Evolutionary conservation across 164 flowering plant species (phyloP).

Genomic region (Vitis rupestris): DNA sequence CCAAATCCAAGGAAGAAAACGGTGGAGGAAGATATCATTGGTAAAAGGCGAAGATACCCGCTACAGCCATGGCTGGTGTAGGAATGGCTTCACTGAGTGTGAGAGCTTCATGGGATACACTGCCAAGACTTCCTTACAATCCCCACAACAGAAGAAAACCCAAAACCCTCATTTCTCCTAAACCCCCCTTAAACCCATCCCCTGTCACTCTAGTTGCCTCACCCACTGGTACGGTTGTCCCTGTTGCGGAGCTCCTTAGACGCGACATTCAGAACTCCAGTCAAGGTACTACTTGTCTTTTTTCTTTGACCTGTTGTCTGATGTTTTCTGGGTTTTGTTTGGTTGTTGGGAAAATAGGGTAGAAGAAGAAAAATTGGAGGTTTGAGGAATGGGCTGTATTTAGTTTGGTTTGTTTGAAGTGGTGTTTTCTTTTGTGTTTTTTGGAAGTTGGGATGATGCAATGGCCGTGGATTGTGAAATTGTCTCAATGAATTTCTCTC

Average conservation of each 20-base stretch:
- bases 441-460: no score
- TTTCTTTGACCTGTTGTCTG: background rate
- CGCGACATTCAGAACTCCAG: conserved; percentile 9
- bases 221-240: background rate
- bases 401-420: background rate
- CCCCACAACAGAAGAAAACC: conserved; percentile 33
- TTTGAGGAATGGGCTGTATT: no score
- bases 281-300: conserved; percentile 8
- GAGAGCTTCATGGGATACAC: conserved; percentile 56
- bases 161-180: conserved; percentile 10
- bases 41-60: no score
- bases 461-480: background rate
- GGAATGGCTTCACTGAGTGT: conserved; percentile 22
- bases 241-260: conserved; percentile 36
- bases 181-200: conserved; percentile 9
- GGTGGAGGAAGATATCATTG: no score
- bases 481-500: no score
- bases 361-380: background rate
- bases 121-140: conserved; percentile 42
- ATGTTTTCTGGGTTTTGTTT: background rate
- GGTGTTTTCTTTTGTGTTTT: background rate
- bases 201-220: conserved; percentile 16
- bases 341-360: background rate
- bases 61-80: background rate
- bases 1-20: no score